Percentiles rank a stretch among this genome's conserved stretches.
phyloP scores from a whole-genome alignment of 1,284 basidiomycete species.

The Sanguinoderma infundibulare region DNA sequence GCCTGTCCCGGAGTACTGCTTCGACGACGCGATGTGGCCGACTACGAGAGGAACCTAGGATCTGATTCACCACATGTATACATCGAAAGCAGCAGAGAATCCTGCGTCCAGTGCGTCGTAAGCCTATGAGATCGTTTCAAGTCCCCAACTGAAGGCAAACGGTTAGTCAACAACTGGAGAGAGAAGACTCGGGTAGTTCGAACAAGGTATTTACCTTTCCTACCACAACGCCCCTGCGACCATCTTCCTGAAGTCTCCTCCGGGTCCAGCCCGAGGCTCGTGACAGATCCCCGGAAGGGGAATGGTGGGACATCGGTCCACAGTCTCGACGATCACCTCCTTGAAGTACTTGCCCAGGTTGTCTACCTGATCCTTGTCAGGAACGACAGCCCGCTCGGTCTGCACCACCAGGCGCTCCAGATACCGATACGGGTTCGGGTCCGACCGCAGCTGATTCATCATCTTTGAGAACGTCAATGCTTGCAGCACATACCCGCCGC shows the following conservation, averaged over 20 bases:
- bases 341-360: neutral
- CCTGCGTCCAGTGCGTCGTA: too few relatives aligned
- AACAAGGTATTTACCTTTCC: too few relatives aligned
- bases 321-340: neutral
- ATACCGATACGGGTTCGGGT: neutral
- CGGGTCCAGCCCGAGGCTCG: neutral
- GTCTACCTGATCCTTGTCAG: neutral
- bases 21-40: too few relatives aligned
- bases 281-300: neutral
- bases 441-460: neutral
- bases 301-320: neutral
- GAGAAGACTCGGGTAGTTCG: too few relatives aligned
- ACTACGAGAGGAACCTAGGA: too few relatives aligned
- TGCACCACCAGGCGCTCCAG: neutral
- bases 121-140: too few relatives aligned
- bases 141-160: too few relatives aligned
- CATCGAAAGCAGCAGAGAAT: too few relatives aligned
- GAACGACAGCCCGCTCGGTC: neutral
- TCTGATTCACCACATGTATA: too few relatives aligned
- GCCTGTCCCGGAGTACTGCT: neutral
- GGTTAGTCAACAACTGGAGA: too few relatives aligned
- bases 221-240: constrained; percentile 2
- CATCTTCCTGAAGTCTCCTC: neutral
- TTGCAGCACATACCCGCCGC: neutral
- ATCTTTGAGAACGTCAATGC: neutral